Conservation (phyloP, 805 yeast species). For the Priceomyces castillae region DNA sequence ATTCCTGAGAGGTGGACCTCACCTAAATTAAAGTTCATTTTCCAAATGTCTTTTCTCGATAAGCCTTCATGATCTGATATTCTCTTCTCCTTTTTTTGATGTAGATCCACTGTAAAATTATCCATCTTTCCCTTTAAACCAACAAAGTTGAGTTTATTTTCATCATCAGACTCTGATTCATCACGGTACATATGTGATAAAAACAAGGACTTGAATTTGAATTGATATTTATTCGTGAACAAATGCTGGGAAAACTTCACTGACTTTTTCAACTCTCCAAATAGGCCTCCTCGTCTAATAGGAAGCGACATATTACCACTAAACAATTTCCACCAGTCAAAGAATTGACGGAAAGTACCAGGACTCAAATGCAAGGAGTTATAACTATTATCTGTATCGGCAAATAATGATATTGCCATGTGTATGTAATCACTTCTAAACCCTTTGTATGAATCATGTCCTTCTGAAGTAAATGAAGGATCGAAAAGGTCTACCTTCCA, state of each 20-base stretch:
- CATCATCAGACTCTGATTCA: slow-evolving; percentile 34
- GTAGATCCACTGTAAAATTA: slow-evolving; percentile 38
- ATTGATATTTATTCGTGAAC: slow-evolving; percentile 74
- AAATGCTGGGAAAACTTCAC: slow-evolving; percentile 75
- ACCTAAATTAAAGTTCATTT: slow-evolving; percentile 65
- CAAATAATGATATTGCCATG: slow-evolving; percentile 40
- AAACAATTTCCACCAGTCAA: slow-evolving; percentile 83
- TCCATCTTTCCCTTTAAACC: slow-evolving; percentile 59
- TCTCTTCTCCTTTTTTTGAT: slow-evolving; percentile 39
- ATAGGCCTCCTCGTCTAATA: slow-evolving; percentile 69
- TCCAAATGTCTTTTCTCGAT: slow-evolving; percentile 46
- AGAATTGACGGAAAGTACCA: slow-evolving; percentile 61
- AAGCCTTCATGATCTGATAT: slow-evolving; percentile 42
- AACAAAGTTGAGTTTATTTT: slow-evolving; percentile 51
- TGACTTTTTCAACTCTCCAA: slow-evolving; percentile 51
- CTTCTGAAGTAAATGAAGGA: slow-evolving; percentile 45
- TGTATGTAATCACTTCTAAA: slow-evolving; percentile 40
- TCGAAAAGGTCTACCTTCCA: slow-evolving; percentile 55
- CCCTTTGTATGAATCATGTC: slow-evolving; percentile 41
- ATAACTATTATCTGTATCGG: slow-evolving; percentile 40
- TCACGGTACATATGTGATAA: slow-evolving; percentile 70
- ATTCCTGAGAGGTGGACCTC: slow-evolving; percentile 53
- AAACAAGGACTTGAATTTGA: slow-evolving; percentile 69
- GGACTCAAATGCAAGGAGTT: slow-evolving; percentile 82
- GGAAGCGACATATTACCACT: slow-evolving; percentile 79